Conservation (phyloP, 2,329 filamentous ascomycete species). For the Gyromitra esculenta region DNA sequence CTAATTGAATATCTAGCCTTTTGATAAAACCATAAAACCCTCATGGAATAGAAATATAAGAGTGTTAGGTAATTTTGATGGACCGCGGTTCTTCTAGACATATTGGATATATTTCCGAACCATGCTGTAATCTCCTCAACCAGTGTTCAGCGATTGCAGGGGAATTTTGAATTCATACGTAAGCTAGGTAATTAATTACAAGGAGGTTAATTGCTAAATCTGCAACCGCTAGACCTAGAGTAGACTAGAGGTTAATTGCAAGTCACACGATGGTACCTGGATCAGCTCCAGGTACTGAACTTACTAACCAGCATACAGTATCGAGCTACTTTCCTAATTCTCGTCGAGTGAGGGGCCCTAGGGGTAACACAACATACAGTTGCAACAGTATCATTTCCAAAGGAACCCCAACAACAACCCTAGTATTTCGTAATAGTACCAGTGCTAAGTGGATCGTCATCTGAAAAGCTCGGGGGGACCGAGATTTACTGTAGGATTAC, state of each 20-base stretch:
- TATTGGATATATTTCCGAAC: conserved; percentile 14
- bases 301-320: conserved; percentile 32
- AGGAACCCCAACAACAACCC: conserved; percentile 8
- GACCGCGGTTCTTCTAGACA: conserved; percentile 9
- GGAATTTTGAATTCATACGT: conserved; percentile 24
- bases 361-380: conserved; percentile 21
- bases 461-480: conserved; percentile 16
- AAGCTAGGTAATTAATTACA: conserved; percentile 19
- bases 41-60: conserved; percentile 5
- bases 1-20: not conserved
- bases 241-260: conserved; percentile 19
- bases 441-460: conserved; percentile 3
- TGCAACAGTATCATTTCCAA: conserved; percentile 17
- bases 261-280: conserved; percentile 31
- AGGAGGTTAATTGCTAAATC: conserved; percentile 27
- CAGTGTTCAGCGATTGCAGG: conserved; percentile 13
- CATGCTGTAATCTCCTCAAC: conserved; percentile 18
- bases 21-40: conserved; percentile 3
- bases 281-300: conserved; percentile 27
- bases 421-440: conserved; percentile 21
- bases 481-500: conserved; percentile 9
- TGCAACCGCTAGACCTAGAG: conserved; percentile 28
- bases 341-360: conserved; percentile 9
- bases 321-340: conserved; percentile 19
- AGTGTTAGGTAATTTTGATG: conserved; percentile 7